Conservation (phyloP, 108 stramenopile species). For the Skeletonema tropicum region DNA sequence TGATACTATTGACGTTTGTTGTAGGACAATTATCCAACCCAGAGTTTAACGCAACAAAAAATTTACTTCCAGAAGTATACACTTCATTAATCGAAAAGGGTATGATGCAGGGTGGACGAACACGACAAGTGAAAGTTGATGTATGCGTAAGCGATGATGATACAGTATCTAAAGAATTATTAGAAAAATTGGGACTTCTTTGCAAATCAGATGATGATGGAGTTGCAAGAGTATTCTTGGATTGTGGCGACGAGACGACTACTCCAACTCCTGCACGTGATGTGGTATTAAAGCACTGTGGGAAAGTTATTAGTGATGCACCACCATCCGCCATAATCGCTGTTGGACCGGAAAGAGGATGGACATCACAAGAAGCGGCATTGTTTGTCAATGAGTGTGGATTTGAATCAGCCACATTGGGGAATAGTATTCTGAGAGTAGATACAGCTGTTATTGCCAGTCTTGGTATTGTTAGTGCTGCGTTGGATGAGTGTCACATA, state of each 20-base stretch:
- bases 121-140: slow-evolving; percentile 41
- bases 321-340: slow-evolving; percentile 38
- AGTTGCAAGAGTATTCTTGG: slow-evolving; percentile 45
- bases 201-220: slow-evolving; percentile 12
- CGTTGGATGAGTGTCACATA: slow-evolving; percentile 38
- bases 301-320: not conserved
- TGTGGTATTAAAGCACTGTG: slow-evolving; percentile 32
- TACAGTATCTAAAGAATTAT: slow-evolving; percentile 19
- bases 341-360: slow-evolving; percentile 56
- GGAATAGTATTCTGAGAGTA: slow-evolving; percentile 49
- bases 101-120: slow-evolving; percentile 58
- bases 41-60: slow-evolving; percentile 33
- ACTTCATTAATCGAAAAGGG: slow-evolving; percentile 44
- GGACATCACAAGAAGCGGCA: slow-evolving; percentile 50
- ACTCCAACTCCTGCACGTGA: slow-evolving; percentile 33
- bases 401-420: slow-evolving; percentile 48
- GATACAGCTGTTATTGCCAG: slow-evolving; percentile 53
- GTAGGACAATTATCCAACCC: slow-evolving; percentile 25
- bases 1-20: too few species aligned
- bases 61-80: slow-evolving; percentile 25
- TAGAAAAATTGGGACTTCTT: slow-evolving; percentile 29
- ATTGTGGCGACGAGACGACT: slow-evolving; percentile 54
- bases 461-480: slow-evolving; percentile 49
- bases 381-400: slow-evolving; percentile 46
- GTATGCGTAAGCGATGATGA: slow-evolving; percentile 30